Base-by-base conservation (phyloP, 2,329 filamentous ascomycete genomes). In the Cercospora brassicicola region DNA sequence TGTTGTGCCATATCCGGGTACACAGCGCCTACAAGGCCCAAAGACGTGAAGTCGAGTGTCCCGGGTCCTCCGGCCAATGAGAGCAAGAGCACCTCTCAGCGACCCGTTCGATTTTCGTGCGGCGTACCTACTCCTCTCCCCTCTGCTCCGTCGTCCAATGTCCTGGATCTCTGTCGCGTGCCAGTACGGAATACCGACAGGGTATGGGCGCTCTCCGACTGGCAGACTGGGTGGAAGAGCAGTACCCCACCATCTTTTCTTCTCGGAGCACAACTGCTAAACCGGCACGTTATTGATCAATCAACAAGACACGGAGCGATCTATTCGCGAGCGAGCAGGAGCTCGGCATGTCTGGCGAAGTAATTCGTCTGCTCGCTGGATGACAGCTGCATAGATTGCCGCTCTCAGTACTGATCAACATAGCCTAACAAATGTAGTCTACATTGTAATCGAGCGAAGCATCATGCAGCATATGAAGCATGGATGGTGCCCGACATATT, bases 31-130 rank as follows among this genome's bases (percentile, higher is more conserved):
- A 36, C 61, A 62, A 64, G 55, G 55, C 64, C 36, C 31, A 51
- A 15, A 23, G 36, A 59, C 65, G 60, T 67, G 56, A 67, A 51
- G 55, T 64, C 59, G 56, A 53, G 0, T 31, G 18, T 48, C 13
- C 20, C 62, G 62, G 62, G 55, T 45, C 26, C n/a, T 18, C 15
- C 11, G 26, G 26, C 62, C 62, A 65, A 65, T 65, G 31, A 13
- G 23, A 15, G 26, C 53, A 30, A 51, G 36, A 20, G 15, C 45
- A 63, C 23, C 26, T 55, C n/a, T 20, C 2, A 31, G 51, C 20
- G 20, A 59, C 60, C 66, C 66, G 66, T 48, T 39, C 45, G 45
- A 39, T 64, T 67, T 64, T 67, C 66, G 61, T 64, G n/a, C 20
- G 48, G 48, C 23, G 48, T 23, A 53, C 11, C 48, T 28, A 10